phyloP scores from a whole-genome alignment of 805 yeast genomes.

The Scheffersomyces lignosus region DNA sequence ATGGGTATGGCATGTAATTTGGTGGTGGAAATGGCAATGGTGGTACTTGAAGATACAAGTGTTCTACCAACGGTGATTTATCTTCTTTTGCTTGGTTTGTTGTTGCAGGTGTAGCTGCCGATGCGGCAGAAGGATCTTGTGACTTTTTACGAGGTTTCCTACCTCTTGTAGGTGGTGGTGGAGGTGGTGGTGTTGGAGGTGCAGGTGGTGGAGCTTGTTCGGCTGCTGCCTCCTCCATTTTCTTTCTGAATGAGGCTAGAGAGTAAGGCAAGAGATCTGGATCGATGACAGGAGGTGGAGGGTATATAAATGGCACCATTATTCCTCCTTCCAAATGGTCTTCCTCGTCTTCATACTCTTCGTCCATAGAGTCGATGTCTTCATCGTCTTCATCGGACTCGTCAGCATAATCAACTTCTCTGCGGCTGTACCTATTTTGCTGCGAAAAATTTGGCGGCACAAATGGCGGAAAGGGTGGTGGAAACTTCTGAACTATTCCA shows the following conservation, averaged over 20 bases:
- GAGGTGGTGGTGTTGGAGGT: background rate
- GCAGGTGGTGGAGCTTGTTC: constrained; percentile 2
- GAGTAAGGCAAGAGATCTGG: constrained; percentile 23
- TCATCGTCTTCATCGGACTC: constrained; percentile 4
- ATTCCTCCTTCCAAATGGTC: constrained; percentile 27
- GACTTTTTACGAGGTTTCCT: constrained; percentile 3
- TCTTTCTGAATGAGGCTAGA: constrained; percentile 4
- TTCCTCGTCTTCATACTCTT: constrained; percentile 1
- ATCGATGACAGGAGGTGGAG: constrained; percentile 38
- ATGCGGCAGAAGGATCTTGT: background rate
- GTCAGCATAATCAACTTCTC: too few species aligned
- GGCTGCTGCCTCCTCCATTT: constrained; percentile 5
- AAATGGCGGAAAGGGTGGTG: constrained; percentile 43
- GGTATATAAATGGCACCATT: constrained; percentile 45
- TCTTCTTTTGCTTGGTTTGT: background rate
- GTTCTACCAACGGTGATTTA: background rate
- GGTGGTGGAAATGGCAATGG: constrained; percentile 48
- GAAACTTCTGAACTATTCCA: constrained; percentile 26
- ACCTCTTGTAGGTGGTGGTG: constrained; percentile 3
- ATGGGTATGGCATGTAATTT: constrained; percentile 46
- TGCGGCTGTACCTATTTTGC: too few species aligned
- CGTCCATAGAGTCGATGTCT: constrained; percentile 4
- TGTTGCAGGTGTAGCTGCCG: constrained; percentile 1
- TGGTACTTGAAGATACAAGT: constrained; percentile 22
- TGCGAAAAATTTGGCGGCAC: background rate